Evolutionary conservation across 2,329 filamentous ascomycete genomes (phyloP).

Genomic region (Pseudocercospora pini-densiflorae): DNA sequence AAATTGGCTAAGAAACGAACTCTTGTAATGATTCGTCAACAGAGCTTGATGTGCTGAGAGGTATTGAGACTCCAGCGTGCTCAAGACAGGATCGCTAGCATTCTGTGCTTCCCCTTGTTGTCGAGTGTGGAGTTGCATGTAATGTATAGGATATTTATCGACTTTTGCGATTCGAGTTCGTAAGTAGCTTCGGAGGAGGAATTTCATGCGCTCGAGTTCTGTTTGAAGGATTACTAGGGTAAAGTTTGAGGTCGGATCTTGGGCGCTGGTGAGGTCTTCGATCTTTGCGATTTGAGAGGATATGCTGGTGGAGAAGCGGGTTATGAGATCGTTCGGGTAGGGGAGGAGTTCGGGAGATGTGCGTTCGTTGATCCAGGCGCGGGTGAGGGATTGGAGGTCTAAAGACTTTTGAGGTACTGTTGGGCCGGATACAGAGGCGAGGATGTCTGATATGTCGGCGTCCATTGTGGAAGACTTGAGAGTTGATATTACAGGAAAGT

Average conservation of each 20-base stretch:
- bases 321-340: constrained; percentile 76
- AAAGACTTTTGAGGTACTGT: constrained; percentile 62
- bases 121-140: constrained; percentile 48
- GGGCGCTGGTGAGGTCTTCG: constrained; percentile 68
- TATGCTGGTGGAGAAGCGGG: constrained; percentile 10
- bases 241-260: constrained; percentile 92
- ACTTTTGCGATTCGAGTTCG: constrained; percentile 90
- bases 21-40: constrained; percentile 80
- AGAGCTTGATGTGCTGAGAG: constrained; percentile 83
- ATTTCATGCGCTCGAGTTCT: constrained; percentile 93
- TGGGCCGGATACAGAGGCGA: constrained; percentile 53
- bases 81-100: constrained; percentile 56
- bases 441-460: constrained; percentile 56
- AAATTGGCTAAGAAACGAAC: constrained; percentile 83
- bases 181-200: constrained; percentile 80
- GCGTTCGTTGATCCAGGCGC: constrained; percentile 91
- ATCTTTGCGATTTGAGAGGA: constrained; percentile 41
- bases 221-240: constrained; percentile 94
- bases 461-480: constrained; percentile 26
- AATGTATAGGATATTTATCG: not conserved
- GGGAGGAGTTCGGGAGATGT: constrained; percentile 86
- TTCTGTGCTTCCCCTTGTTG: constrained; percentile 42
- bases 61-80: constrained; percentile 77
- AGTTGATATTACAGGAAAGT: not conserved
- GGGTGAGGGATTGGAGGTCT: constrained; percentile 87